Conservation (phyloP, 768 basidiomycete genomes). For the Lactarius akahatsu region DNA sequence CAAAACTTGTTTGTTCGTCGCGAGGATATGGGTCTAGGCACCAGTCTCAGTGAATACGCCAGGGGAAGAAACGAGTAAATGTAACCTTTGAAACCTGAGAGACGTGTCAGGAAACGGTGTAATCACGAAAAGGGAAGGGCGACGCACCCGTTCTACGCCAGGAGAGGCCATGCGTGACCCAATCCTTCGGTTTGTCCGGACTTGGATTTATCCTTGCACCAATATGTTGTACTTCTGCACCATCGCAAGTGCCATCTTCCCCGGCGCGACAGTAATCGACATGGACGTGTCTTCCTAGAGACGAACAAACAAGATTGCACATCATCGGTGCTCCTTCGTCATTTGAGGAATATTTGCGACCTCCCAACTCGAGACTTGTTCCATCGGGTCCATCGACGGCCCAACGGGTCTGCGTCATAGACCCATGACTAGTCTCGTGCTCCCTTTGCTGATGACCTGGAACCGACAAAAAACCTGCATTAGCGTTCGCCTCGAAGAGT, state of each 20-base stretch:
- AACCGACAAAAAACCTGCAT: background rate
- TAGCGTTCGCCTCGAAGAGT: background rate
- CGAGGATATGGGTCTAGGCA: conserved; percentile 55
- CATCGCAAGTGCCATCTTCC: background rate
- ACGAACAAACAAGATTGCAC: conserved; percentile 37
- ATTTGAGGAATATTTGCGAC: conserved; percentile 52
- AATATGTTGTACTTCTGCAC: background rate
- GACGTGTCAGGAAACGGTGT: conserved; percentile 24
- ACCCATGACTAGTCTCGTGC: conserved; percentile 62
- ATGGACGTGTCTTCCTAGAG: conserved; percentile 57
- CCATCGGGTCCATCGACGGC: conserved; percentile 52
- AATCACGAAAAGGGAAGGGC: background rate
- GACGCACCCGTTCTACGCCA: background rate
- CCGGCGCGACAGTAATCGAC: conserved; percentile 30
- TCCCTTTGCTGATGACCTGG: conserved; percentile 54
- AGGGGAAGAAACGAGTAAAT: background rate
- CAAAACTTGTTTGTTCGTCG: conserved; percentile 35
- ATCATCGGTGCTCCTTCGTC: background rate
- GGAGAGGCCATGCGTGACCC: background rate
- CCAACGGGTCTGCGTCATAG: conserved; percentile 60
- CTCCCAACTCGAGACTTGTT: conserved; percentile 50
- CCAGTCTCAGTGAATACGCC: background rate
- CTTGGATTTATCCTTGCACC: background rate
- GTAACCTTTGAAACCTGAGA: conserved; percentile 52
- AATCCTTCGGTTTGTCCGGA: background rate